Base-by-base conservation (phyloP, 352 stramenopile species). In the Blastocystis hominis region DNA sequence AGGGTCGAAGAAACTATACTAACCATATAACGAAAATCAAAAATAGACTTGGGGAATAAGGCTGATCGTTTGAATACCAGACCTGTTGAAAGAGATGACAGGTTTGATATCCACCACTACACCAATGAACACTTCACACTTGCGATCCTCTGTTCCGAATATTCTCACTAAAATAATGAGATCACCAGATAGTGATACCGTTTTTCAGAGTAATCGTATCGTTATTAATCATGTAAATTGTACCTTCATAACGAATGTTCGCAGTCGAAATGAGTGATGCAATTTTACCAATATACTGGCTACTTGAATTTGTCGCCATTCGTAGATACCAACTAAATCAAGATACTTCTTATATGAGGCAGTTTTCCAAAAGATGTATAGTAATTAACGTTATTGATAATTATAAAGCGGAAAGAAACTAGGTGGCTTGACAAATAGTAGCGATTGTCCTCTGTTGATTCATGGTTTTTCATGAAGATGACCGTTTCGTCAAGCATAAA, bases 161-260 rank as follows among this genome's bases (percentile, higher is more conserved):
- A 84, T 84, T n/a, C 72, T 46, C 6, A 84, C 72, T 84, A 80
- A 30, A n/a, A 4, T 40, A 61, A n/a, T 61, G 20, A 38, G 15
- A n/a, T 3, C 3, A 63, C 30, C 30, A 5, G 5, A 7, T 15
- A 30, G 34, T 44, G 63, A 17, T 84, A 84, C 72, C 72, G 30
- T 84, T 84, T 34, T 84, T 84, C 72, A 84, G 38, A 36, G 72
- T 84, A 40, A 84, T 84, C 50, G 59, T 84, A 34, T 84, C 72
- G 47, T 84, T 84, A 64, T 84, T 53, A 44, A 84, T 84, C 53
- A 61, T 40, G n/a, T 84, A 53, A 44, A 84, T 84, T 20, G 72
- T 84, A 36, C 72, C 72, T 53, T 84, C 72, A 46, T 84, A 84
- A 17, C 72, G 72, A 46, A 84, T 84, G 72, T 61, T 84, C 17